Percentiles rank a stretch among this genome's conserved stretches.
Conservation (phyloP, 1,284 basidiomycete genomes). For the Pseudozyma tsukubaensis region DNA sequence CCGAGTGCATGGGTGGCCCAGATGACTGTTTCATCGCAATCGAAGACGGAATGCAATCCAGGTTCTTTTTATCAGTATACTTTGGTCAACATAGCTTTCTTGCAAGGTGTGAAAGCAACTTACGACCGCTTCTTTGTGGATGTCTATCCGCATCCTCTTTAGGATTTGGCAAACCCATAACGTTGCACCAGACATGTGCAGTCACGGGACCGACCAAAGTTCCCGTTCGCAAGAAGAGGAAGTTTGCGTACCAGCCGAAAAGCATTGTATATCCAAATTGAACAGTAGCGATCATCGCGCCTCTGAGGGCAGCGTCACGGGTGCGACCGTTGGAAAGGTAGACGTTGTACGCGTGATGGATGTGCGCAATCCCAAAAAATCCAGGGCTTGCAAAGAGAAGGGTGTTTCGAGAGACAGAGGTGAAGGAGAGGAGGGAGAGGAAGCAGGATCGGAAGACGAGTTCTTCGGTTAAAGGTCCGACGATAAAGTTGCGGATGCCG, state of each 20-base stretch:
- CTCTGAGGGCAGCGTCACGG: constrained; percentile 74
- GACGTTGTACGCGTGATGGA: constrained; percentile 88
- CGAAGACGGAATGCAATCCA: neutral
- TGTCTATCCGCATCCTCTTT: constrained; percentile 70
- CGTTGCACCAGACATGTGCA: constrained; percentile 88
- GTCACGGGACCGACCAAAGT: constrained; percentile 56
- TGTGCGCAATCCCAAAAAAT: constrained; percentile 89
- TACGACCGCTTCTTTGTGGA: constrained; percentile 70
- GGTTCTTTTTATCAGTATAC: neutral
- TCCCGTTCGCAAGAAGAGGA: constrained; percentile 84
- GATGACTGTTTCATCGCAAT: constrained; percentile 70
- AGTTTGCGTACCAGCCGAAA: constrained; percentile 90
- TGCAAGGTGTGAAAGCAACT: constrained; percentile 40
- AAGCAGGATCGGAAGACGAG: constrained; percentile 89
- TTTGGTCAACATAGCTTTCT: neutral
- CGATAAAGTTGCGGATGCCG: constrained; percentile 80
- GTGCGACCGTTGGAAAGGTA: constrained; percentile 73
- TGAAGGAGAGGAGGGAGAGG: constrained; percentile 78
- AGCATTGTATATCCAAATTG: constrained; percentile 89
- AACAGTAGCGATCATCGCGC: constrained; percentile 73
- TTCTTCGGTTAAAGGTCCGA: constrained; percentile 91
- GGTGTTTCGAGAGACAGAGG: constrained; percentile 73
- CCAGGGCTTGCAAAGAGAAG: constrained; percentile 85
- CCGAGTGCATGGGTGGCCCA: constrained; percentile 72
- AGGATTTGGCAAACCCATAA: constrained; percentile 84